Conservation (phyloP, 768 basidiomycete species). For the Rhodotorula kratochvilovae region DNA sequence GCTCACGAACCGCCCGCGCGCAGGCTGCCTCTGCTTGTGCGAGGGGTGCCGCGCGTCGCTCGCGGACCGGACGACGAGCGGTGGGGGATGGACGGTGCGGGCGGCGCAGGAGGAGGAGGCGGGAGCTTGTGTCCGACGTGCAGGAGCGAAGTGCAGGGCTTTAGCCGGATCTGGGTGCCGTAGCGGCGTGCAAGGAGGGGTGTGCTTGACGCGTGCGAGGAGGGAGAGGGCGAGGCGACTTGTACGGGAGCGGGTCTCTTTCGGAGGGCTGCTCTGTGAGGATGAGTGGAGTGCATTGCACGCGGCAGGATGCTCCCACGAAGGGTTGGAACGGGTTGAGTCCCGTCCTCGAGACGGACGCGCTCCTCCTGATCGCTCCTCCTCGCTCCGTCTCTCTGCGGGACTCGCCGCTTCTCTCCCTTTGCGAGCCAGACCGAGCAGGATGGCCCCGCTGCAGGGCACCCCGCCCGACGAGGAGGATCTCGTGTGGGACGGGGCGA, state of each 20-base stretch:
- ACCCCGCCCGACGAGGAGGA: not conserved
- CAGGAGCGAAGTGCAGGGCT: not conserved
- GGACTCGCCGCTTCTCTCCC: no score
- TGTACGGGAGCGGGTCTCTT: no score
- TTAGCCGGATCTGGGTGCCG: not conserved
- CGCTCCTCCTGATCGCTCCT: no score
- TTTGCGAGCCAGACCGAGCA: no score
- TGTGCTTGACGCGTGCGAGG: no score
- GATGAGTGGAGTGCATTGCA: no score
- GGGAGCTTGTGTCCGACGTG: constrained; percentile 5
- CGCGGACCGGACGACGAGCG: constrained; percentile 5
- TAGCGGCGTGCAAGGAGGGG: not conserved
- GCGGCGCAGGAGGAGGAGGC: not conserved
- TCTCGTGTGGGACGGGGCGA: constrained; percentile 11
- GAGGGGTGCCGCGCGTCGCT: constrained; percentile 24
- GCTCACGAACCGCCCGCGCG: not conserved
- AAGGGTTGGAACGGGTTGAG: no score
- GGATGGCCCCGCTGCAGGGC: not conserved
- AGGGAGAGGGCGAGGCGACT: no score
- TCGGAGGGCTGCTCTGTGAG: no score
- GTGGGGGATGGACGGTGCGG: no score
- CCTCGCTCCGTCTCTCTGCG: not conserved
- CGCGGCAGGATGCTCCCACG: no score
- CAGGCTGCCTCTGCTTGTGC: constrained; percentile 30
- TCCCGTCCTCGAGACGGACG: no score